Evolutionary conservation across 306 rosid species (phyloP), one percentile per base, ranked within the genome.

Genomic region (Astragalus glycyphyllos): DNA sequence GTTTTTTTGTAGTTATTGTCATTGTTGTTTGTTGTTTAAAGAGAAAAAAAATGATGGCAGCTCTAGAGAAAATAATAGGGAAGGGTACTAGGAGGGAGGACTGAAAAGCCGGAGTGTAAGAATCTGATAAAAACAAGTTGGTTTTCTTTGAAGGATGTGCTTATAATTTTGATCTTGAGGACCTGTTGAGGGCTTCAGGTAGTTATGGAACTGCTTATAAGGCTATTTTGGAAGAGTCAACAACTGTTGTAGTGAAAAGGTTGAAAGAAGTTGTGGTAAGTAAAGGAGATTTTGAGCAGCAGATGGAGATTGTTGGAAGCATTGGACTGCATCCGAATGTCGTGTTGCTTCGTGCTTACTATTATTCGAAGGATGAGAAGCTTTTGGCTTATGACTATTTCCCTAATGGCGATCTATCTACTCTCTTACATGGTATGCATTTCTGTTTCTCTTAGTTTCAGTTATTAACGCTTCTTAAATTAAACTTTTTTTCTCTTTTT

Each of bases 351-450:
- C 92, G 96, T 32, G 96, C 96, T 66, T 90, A 90, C 79, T 90
- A 90, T 82, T 90, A 90, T 81, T 90, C 96, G 11, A 90, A 90
- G 75, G 96, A 90, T n/a, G 96, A 90, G 83, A 90, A 90, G 79
- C 96, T 90, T 68, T 86, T 90, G 23, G 96, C 87, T 73, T 87
- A 70, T 80, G 96, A 90, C 64, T 90, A 84, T 71, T 56, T 82
- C 80, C 67, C 87, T 11, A 81, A 80, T 68, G 96, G 96, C 75
- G 87, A 86, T 82, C 74, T 90, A 65, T 85, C 96, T 4, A 68
- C 90, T 1, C 86, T 80, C 51, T 80, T 90, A 75, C 96, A 90
- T 75, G 96, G 96, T 90, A 87, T 59, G 86, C 6, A 49, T 79
- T 66, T 71, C 75, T 68, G 41, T 26, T 65, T 3, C 64, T 20